Percentiles rank a stretch among this genome's conserved stretches.
These are phyloP conservation scores for Russula dissimulans DNA, from an alignment of 768 basidiomycete species.

Conservation along the genomic window DNA sequence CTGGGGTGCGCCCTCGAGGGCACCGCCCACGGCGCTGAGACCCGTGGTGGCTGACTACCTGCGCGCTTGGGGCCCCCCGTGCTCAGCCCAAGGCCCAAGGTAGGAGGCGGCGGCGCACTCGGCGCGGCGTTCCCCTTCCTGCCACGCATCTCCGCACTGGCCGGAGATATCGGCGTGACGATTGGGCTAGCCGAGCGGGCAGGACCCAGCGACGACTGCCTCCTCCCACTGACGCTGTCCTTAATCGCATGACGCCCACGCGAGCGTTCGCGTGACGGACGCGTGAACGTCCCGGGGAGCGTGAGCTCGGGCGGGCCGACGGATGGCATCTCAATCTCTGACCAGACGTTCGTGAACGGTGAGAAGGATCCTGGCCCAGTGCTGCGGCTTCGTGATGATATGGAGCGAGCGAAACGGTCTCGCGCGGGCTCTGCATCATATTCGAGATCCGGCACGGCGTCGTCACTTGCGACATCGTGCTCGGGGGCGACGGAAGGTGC, in stretches of 20 bases:
- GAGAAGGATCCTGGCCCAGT: conserved; percentile 12
- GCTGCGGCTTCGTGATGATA: conserved; percentile 12
- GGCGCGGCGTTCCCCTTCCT: not conserved
- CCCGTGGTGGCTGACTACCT: conserved; percentile 16
- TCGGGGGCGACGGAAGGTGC: not conserved
- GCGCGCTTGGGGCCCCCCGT: conserved; percentile 2
- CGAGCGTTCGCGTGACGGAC: conserved; percentile 16
- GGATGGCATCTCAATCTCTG: conserved; percentile 14
- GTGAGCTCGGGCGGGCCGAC: conserved; percentile 6
- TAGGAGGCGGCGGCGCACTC: not conserved
- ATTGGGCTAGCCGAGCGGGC: conserved; percentile 44
- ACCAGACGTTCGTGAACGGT: conserved; percentile 13
- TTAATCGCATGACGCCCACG: conserved; percentile 2
- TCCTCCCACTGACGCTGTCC: conserved; percentile 26
- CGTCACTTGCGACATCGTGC: conserved; percentile 2
- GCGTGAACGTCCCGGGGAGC: conserved; percentile 1
- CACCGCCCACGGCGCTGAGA: conserved; percentile 11
- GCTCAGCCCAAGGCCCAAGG: not conserved
- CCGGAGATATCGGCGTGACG: conserved; percentile 38
- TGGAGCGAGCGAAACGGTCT: conserved; percentile 1
- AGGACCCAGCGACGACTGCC: conserved; percentile 25
- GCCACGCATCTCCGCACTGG: conserved; percentile 17
- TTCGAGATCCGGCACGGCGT: conserved; percentile 18
- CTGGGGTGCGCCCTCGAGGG: conserved; percentile 10
- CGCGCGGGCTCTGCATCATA: conserved; percentile 10